Percentiles rank a stretch among this genome's conserved stretches.
phyloP scores from a whole-genome alignment of 2,329 filamentous ascomycete genomes.

The Cladophialophora exuberans region DNA sequence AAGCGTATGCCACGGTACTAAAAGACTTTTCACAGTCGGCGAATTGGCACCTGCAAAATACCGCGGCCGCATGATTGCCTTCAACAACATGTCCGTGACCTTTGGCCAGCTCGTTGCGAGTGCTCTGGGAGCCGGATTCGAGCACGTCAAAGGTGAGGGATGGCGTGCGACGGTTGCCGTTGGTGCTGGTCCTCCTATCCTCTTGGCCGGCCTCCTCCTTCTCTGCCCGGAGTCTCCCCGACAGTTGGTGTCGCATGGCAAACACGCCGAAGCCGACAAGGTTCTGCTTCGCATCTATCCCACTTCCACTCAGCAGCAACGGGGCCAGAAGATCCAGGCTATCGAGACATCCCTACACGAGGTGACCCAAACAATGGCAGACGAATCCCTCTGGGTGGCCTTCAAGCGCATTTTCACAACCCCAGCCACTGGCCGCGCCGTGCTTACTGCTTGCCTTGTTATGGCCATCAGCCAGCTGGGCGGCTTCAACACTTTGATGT shows the following conservation, averaged over 20 bases:
- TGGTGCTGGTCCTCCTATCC: constrained; percentile 72
- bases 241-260: constrained; percentile 38
- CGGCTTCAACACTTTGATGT: constrained; percentile 86
- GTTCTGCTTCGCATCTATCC: constrained; percentile 66
- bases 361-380: constrained; percentile 14
- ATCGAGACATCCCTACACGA: constrained; percentile 25
- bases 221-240: constrained; percentile 74
- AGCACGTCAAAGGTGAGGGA: constrained; percentile 44
- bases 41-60: constrained; percentile 56
- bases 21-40: constrained; percentile 59
- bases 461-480: constrained; percentile 88
- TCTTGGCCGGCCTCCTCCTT: constrained; percentile 70
- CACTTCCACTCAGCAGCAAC: constrained; percentile 71
- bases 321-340: constrained; percentile 44
- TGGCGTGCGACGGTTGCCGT: constrained; percentile 79
- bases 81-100: constrained; percentile 79
- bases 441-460: constrained; percentile 82
- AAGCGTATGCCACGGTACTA: not conserved
- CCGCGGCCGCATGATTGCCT: constrained; percentile 53
- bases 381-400: constrained; percentile 30
- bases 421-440: constrained; percentile 56
- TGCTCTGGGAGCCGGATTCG: constrained; percentile 75
- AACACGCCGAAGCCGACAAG: constrained; percentile 59
- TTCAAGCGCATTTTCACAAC: constrained; percentile 42
- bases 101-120: constrained; percentile 91